These are phyloP conservation scores for Cladophialophora immunda DNA, from an alignment of 2,329 filamentous ascomycete species.

Conservation along the genomic window DNA sequence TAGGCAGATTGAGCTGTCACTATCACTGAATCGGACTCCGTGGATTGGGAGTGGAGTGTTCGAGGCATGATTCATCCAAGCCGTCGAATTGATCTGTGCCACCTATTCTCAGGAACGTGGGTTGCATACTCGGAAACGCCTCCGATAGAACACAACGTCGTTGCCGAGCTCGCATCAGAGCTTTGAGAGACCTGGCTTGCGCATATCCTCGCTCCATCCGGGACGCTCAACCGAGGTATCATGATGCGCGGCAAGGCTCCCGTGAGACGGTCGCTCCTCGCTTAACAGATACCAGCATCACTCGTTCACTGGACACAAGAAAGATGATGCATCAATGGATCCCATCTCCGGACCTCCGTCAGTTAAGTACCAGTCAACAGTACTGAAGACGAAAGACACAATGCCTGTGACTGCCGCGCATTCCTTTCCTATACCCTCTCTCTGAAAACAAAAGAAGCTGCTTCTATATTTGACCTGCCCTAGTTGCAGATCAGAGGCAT, in stretches of 20 bases:
- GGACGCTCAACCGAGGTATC: slow-evolving; percentile 6
- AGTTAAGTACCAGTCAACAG: not conserved
- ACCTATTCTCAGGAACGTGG: not conserved
- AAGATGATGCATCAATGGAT: not conserved
- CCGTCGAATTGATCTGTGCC: not conserved
- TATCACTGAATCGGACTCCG: not conserved
- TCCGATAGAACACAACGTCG: not conserved
- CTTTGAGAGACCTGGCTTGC: not conserved
- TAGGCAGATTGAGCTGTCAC: not conserved
- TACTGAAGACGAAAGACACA: not conserved
- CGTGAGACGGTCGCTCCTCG: slow-evolving; percentile 1
- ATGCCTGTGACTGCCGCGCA: not conserved
- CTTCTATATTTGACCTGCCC: slow-evolving; percentile 7
- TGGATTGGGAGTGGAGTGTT: not conserved
- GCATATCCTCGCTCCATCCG: not conserved
- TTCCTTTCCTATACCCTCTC: not conserved
- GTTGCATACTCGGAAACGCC: not conserved
- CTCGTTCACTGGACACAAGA: not conserved
- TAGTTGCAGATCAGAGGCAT: not conserved
- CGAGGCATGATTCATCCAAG: not conserved
- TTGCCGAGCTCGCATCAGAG: not conserved
- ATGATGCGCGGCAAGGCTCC: slow-evolving; percentile 18
- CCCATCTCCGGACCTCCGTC: not conserved
- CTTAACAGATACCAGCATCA: not conserved
- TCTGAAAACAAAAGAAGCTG: not conserved